Evolutionary conservation across 306 rosid species (phyloP).

Genomic region (Glycine latifolia): DNA sequence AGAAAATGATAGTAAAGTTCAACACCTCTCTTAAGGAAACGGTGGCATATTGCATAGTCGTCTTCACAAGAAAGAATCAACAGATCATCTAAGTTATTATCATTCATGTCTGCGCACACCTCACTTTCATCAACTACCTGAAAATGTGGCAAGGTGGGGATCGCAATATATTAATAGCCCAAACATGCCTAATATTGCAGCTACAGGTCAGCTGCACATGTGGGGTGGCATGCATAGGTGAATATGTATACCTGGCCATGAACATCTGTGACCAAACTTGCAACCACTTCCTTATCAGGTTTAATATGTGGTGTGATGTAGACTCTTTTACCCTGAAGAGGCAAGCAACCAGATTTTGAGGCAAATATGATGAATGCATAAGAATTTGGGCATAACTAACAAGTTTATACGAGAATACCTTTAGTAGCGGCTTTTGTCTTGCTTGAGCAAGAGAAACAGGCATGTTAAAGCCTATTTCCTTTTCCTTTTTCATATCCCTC

Average conservation of each 20-base stretch:
- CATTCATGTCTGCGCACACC: conserved; percentile 43
- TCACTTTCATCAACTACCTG: conserved; percentile 60
- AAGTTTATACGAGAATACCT: conserved; percentile 54
- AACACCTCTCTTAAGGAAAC: conserved; percentile 55
- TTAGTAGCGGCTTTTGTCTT: conserved; percentile 69
- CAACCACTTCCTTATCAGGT: conserved; percentile 56
- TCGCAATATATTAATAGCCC: conserved; percentile 1
- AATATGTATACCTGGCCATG: conserved; percentile 59
- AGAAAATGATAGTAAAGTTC: conserved; percentile 23
- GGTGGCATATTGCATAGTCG: conserved; percentile 51
- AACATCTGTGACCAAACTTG: conserved; percentile 53
- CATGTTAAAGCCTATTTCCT: conserved; percentile 91
- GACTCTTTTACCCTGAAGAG: conserved; percentile 53
- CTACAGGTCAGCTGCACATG: conserved; percentile 40
- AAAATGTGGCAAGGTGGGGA: not conserved
- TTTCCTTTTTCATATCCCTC: conserved; percentile 84
- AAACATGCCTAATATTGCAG: conserved; percentile 23
- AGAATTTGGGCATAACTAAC: conserved; percentile 32
- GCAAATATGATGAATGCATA: conserved; percentile 23
- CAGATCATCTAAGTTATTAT: conserved; percentile 46
- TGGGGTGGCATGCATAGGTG: conserved; percentile 26
- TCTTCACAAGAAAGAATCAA: conserved; percentile 68
- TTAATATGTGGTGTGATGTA: conserved; percentile 57
- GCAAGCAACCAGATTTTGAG: conserved; percentile 26
- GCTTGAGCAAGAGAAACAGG: conserved; percentile 78